A percentile compares a stretch with the other conserved stretches of the same genome.
Evolutionary conservation across 768 basidiomycete species (phyloP).

Genomic region (Postia placenta): DNA sequence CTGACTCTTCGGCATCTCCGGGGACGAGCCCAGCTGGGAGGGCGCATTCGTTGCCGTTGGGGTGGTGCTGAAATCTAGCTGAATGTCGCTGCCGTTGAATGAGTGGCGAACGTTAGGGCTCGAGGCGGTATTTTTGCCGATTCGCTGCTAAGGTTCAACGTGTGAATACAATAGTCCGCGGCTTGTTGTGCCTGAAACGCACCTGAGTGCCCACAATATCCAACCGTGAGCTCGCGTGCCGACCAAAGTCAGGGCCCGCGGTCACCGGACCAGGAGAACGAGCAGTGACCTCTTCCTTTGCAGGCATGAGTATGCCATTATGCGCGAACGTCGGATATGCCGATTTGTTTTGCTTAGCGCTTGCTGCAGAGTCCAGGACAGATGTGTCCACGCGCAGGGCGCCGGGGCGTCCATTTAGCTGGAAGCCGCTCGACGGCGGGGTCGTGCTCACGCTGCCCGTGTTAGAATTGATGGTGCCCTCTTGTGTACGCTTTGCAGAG

Average conservation of each 20-base stretch:
- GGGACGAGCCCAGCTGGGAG: slow-evolving; percentile 29
- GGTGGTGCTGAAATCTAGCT: slow-evolving; percentile 53
- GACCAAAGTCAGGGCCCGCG: slow-evolving; percentile 79
- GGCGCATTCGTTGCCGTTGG: slow-evolving; percentile 34
- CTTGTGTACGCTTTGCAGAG: slow-evolving; percentile 56
- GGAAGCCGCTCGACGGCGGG: slow-evolving; percentile 37
- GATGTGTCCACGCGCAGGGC: slow-evolving; percentile 73
- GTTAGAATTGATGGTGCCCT: slow-evolving; percentile 29
- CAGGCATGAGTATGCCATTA: slow-evolving; percentile 51
- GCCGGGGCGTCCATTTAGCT: slow-evolving; percentile 47
- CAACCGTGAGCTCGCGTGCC: slow-evolving; percentile 62
- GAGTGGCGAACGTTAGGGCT: slow-evolving; percentile 62
- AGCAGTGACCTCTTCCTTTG: slow-evolving; percentile 51
- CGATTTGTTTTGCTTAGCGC: slow-evolving; percentile 77
- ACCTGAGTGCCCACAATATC: slow-evolving; percentile 74
- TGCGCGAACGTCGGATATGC: slow-evolving; percentile 62
- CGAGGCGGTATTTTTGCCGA: slow-evolving; percentile 35
- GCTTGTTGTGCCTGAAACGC: slow-evolving; percentile 22
- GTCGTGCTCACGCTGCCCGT: slow-evolving; percentile 31
- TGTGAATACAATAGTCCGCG: too few species aligned
- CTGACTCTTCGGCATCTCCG: slow-evolving; percentile 32
- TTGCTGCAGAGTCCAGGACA: slow-evolving; percentile 43
- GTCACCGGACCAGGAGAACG: slow-evolving; percentile 79
- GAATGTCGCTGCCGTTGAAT: slow-evolving; percentile 65
- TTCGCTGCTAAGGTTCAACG: slow-evolving; percentile 28